Evolutionary conservation across 768 basidiomycete species (phyloP).

Genomic region (Cubamyces lactineus): DNA sequence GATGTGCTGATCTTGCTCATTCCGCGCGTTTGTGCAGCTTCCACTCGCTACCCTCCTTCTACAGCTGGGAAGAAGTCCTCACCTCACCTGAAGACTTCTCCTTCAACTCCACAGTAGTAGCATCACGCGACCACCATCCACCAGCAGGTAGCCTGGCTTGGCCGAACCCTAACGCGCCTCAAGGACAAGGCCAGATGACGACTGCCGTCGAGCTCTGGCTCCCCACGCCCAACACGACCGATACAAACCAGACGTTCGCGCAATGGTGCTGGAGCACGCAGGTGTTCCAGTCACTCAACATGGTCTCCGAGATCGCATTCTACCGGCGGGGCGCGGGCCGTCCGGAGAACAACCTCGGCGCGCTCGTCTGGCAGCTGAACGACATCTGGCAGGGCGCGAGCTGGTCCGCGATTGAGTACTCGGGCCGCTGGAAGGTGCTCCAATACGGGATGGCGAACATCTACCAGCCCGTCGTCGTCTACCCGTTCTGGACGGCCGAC

Average conservation of each 20-base stretch:
- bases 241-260: slow-evolving; percentile 60
- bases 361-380: slow-evolving; percentile 62
- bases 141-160: slow-evolving; percentile 54
- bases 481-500: slow-evolving; percentile 58
- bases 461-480: slow-evolving; percentile 52
- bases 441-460: slow-evolving; percentile 51
- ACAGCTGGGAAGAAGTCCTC: slow-evolving; percentile 62
- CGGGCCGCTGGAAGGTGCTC: slow-evolving; percentile 62
- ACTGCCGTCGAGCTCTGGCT: slow-evolving; percentile 57
- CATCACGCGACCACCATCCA: slow-evolving; percentile 59
- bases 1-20: background rate
- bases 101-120: slow-evolving; percentile 60
- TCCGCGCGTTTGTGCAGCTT: slow-evolving; percentile 40
- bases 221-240: slow-evolving; percentile 50
- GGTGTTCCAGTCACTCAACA: slow-evolving; percentile 61
- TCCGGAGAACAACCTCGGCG: slow-evolving; percentile 61
- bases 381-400: slow-evolving; percentile 64
- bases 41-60: slow-evolving; percentile 67
- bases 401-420: slow-evolving; percentile 60
- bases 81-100: slow-evolving; percentile 52
- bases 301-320: slow-evolving; percentile 61
- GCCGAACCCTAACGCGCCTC: slow-evolving; percentile 57
- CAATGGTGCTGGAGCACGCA: slow-evolving; percentile 69
- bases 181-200: slow-evolving; percentile 58
- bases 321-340: slow-evolving; percentile 62